Evolutionary conservation across 495 filamentous ascomycete genomes (phyloP), one percentile per base, ranked within the genome.

Genomic region (Thozetella sp.): DNA sequence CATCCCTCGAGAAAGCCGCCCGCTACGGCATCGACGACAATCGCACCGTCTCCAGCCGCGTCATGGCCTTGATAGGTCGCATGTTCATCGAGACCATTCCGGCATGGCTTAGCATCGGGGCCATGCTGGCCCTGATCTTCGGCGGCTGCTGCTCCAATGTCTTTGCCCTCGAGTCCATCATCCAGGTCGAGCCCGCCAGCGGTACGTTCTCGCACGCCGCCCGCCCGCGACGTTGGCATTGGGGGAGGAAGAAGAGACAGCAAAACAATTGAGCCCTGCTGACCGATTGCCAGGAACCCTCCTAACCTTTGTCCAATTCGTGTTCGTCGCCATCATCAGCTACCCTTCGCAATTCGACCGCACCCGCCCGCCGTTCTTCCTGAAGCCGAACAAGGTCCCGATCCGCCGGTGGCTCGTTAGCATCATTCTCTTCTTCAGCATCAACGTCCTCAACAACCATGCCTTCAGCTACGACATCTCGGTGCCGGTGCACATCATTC

Each of bases 111-210:
- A 84, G 83, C 57, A 79, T 88, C 46, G 75, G 83, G 25, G 80
- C 88, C 61, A 95, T 96, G 80, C 77, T 92, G n/a, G 85, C 81
- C 22, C 80, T 97, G 57, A 99, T 99, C 51, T 97, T 99, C 70
- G 95, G 96, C 40, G 95, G 95, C 34, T 99, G 95, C 70, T 99
- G 95, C 80, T 93, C 93, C 26, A 99, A 98, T 81, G 95, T 99
- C 25, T 98, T 96, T 76, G 90, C 93, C 9, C 86, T 99, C 43
- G 95, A 99, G 72, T 92, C 92, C 22, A 96, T 99, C 66, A 86
- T 99, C 67, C 96, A 97, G 91, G 76, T 86, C 67, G 85, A 89
- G 68, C 84, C 87, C 53, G 81, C 83, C 27, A 84, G 81, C 64
- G 85, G 83, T 86, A 80, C 54, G 76, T 61, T 55, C 22, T 56